Evolutionary conservation across 768 basidiomycete species (phyloP), one percentile per base, ranked within the genome.

Genomic region (Auricularia heimuer): DNA sequence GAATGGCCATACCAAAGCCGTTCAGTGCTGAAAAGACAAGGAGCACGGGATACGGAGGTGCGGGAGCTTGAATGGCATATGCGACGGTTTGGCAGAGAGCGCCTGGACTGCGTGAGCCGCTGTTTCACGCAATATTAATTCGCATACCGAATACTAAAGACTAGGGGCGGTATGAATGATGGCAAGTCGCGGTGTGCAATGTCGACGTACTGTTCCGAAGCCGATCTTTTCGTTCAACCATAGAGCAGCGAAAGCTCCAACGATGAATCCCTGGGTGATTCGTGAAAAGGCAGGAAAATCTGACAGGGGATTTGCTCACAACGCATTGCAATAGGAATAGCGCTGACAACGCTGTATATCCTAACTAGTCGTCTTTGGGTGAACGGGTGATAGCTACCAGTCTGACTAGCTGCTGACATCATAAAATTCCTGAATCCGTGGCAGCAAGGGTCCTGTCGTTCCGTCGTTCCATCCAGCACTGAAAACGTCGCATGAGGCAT

Each of bases 171-270:
- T 18, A 65, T 54, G n/a, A 65, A 2, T 34, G 33, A 35, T n/a
- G 7, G 33, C 36, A 14, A 42, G n/a, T 29, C 36, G 37, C 8
- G 45, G 21, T n/a, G n/a, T 29, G 29, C 33, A 33, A 36, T 61
- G 8, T 64, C 36, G 37, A 18, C 61, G 42, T 54, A 45, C 37
- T 11, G 39, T 39, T 35, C 60, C 65, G 35, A 62, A 33, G 21
- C 45, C 45, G 29, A 80, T 83, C 75, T 78, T 81, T 64, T 75
- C 73, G 69, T 87, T 86, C 11, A 85, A 74, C 81, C 83, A 83
- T 33, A 87, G 67, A 3, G 87, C 75, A 1, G 73, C 74, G 21
- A 86, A 73, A 24, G 85, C 82, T n/a, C 86, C 86, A 3, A 77
- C 68, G 72, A 79, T 82, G 16, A 88, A 74, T 67, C 86, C 86